Conservation (phyloP, 257 asterid genomes). For the Capsicum pubescens region DNA sequence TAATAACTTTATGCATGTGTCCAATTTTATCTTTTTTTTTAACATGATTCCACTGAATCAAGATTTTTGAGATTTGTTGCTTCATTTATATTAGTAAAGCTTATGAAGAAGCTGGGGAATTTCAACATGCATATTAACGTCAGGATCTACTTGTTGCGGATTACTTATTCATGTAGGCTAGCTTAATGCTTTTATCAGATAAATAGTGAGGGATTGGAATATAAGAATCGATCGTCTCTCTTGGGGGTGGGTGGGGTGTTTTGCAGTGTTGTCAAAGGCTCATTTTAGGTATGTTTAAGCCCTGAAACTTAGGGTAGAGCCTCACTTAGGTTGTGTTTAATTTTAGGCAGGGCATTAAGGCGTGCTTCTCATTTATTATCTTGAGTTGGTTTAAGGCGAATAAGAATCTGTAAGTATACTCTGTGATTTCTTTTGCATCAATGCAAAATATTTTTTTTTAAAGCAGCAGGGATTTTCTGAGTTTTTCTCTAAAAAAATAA, state of each 20-base stretch:
- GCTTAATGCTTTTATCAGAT: slow-evolving; percentile 17
- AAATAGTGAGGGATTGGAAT: not conserved
- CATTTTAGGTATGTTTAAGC: not conserved
- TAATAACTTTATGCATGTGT: not conserved
- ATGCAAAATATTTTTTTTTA: too few species aligned
- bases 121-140: not conserved
- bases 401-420: too few species aligned
- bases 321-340: not conserved
- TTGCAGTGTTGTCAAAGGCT: too few species aligned
- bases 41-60: slow-evolving; percentile 16
- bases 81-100: slow-evolving; percentile 4
- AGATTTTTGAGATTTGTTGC: not conserved
- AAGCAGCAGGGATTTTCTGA: too few species aligned
- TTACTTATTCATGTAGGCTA: slow-evolving; percentile 5
- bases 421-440: too few species aligned
- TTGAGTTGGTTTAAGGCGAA: too few species aligned
- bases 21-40: not conserved
- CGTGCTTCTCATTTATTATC: not conserved
- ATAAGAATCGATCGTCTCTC: not conserved
- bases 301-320: not conserved
- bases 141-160: not conserved
- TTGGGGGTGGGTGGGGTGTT: not conserved
- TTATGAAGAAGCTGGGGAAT: slow-evolving; percentile 1
- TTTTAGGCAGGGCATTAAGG: not conserved
- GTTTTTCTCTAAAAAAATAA: too few species aligned